Evolutionary conservation across 495 filamentous ascomycete species (phyloP), one percentile per base, ranked within the genome.

Genomic region (Tuber borchii): DNA sequence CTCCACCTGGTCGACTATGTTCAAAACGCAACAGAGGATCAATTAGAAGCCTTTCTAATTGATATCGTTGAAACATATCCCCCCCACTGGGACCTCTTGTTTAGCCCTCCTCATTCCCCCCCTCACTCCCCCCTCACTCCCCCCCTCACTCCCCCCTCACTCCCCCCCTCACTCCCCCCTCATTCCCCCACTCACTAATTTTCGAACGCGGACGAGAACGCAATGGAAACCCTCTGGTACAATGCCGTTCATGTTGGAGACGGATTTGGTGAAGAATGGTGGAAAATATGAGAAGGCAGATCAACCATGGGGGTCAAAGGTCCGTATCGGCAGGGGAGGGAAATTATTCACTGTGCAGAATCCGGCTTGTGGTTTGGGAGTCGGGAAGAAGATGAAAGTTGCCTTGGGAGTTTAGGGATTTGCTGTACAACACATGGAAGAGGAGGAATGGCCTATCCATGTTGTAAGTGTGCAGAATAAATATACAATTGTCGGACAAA

Each of bases 321-420:
- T 93, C 19, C 86, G 89, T 40, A 87, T 90, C 43, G 87, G 87
- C 69, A 84, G 84, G 80, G 82, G 86, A 71, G 90, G 90, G 0
- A 85, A 84, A 79, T 73, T 94, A 73, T 91, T 94, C 75, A 93
- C 92, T 2, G 92, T 92, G 0, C 91, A 94, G 85, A 94, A 93
- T 78, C 92, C 92, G n/a, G 88, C 87, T 14, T 90, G 88, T 82
- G 91, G 90, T 19, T 86, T 84, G 42, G 86, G 82, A 0, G 84
- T 93, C 70, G 91, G 87, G 0, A 86, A 90, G 84, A 51, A 31
- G 26, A 78, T 81, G 20, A 81, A 81, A 71, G 75, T 72, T 17
- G 78, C 75, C 9, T 72, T 81, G 51, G 68, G 71, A 2, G 34
- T 79, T n/a, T n/a, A n/a, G n/a, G n/a, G n/a, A n/a, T n/a, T n/a